Percentiles rank a stretch among this genome's conserved stretches.
phyloP scores from a whole-genome alignment of 495 filamentous ascomycete genomes.

The Penicillium cinerascens region DNA sequence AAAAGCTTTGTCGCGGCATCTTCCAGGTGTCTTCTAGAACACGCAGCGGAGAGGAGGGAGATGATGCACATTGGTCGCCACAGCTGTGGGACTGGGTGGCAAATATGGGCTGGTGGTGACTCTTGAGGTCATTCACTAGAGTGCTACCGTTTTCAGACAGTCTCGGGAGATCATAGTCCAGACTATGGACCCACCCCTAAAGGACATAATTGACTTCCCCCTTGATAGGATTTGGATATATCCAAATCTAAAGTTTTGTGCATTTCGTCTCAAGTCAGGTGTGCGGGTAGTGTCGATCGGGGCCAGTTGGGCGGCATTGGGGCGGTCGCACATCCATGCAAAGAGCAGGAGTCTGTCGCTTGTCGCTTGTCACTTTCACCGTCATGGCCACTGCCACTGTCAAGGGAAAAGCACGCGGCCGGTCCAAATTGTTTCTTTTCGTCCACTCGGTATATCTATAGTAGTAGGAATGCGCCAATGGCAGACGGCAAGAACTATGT shows the following conservation, averaged over 20 bases:
- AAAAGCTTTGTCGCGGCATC: slow-evolving; percentile 15
- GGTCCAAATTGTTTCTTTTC: too few species aligned
- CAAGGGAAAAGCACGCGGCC: too few species aligned
- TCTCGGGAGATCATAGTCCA: not conserved
- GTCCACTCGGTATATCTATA: too few species aligned
- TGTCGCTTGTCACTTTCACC: not conserved
- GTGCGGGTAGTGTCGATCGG: slow-evolving; percentile 1
- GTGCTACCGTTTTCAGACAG: not conserved
- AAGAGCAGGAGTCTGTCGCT: not conserved
- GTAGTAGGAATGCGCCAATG: too few species aligned
- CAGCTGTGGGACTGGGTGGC: slow-evolving; percentile 14
- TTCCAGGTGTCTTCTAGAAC: slow-evolving; percentile 32
- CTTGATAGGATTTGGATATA: not conserved
- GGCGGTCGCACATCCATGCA: not conserved
- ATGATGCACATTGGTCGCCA: slow-evolving; percentile 16
- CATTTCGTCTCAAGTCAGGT: not conserved
- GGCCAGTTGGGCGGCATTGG: not conserved
- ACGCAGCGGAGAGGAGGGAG: slow-evolving; percentile 2
- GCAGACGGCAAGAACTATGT: too few species aligned
- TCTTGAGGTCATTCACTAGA: slow-evolving; percentile 13
- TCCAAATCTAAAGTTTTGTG: not conserved
- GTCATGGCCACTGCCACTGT: too few species aligned
- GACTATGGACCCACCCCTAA: too few species aligned
- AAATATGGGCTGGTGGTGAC: not conserved
- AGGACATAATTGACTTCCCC: not conserved